Percentiles rank a stretch among this genome's conserved stretches.
phyloP scores from a whole-genome alignment of 208 protist species.

The Trypanosomatidae sp. region DNA sequence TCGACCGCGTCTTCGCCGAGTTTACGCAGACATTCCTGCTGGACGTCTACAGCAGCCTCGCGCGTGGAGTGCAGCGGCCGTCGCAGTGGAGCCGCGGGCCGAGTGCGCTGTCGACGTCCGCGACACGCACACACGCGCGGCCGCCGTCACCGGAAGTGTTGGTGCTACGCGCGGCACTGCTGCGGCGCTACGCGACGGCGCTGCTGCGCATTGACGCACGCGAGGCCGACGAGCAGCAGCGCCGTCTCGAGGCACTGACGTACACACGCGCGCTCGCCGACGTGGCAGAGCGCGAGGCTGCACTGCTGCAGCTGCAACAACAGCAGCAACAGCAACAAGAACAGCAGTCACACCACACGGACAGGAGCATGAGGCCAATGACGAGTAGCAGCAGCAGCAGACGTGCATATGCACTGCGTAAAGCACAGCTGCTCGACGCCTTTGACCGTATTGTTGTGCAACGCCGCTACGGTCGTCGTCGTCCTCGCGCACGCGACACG shows the following conservation, averaged over 20 bases:
- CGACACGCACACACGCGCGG: background rate
- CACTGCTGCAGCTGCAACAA: conserved; percentile 8
- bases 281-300: conserved; percentile 4
- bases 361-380: too few species aligned
- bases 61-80: conserved; percentile 8
- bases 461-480: too few species aligned
- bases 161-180: conserved; percentile 6
- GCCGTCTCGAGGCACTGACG: conserved; percentile 7
- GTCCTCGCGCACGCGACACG: too few species aligned
- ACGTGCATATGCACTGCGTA: too few species aligned
- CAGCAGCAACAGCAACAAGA: conserved; percentile 5
- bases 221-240: conserved; percentile 7
- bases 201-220: conserved; percentile 14
- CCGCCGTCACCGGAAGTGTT: conserved; percentile 9
- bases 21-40: conserved; percentile 36
- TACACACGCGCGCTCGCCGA: conserved; percentile 2
- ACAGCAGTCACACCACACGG: too few species aligned
- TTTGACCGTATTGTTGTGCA: too few species aligned
- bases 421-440: too few species aligned
- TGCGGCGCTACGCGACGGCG: conserved; percentile 12
- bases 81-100: conserved; percentile 19
- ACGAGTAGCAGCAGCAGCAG: too few species aligned
- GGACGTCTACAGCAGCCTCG: conserved; percentile 24
- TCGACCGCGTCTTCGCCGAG: conserved; percentile 29
- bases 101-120: conserved; percentile 6